A percentile compares a stretch with the other conserved stretches of the same genome.
Evolutionary conservation across 2,329 filamentous ascomycete species (phyloP).

Genomic region (Pestalotiopsis sp.): DNA sequence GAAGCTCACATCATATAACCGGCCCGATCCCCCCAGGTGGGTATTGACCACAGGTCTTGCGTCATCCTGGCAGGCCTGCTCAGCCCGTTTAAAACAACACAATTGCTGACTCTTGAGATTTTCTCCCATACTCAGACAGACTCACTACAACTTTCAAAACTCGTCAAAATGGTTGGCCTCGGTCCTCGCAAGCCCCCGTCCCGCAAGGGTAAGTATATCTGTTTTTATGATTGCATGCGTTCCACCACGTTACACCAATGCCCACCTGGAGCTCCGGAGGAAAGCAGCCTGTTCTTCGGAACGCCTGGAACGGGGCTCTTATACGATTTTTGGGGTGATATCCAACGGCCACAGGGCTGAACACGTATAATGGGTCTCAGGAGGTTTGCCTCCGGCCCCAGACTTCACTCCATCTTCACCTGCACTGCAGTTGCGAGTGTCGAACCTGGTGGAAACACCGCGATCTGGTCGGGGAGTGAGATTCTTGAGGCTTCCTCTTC

Average conservation of each 20-base stretch:
- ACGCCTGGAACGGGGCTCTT: background rate
- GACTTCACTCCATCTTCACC: background rate
- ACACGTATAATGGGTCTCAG: background rate
- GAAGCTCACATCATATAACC: background rate
- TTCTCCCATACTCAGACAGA: background rate
- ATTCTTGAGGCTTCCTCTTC: background rate
- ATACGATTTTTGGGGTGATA: background rate
- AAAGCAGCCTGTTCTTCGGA: background rate
- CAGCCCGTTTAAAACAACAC: background rate
- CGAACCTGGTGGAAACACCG: background rate
- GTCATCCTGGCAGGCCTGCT: background rate
- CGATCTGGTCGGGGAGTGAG: background rate
- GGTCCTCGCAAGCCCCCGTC: slow-evolving; percentile 53
- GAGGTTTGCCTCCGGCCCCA: background rate
- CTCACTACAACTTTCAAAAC: slow-evolving; percentile 26
- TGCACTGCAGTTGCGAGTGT: background rate
- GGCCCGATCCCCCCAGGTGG: slow-evolving; percentile 1
- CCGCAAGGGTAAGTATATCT: slow-evolving; percentile 67
- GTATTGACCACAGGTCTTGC: slow-evolving; percentile 1
- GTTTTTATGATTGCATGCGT: slow-evolving; percentile 14
- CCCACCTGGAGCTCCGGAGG: background rate
- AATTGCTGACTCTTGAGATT: background rate
- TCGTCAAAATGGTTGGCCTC: slow-evolving; percentile 51
- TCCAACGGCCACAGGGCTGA: background rate
- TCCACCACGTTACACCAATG: background rate